Conservation (phyloP, 306 rosid genomes). For the Dalbergia oliveri region DNA sequence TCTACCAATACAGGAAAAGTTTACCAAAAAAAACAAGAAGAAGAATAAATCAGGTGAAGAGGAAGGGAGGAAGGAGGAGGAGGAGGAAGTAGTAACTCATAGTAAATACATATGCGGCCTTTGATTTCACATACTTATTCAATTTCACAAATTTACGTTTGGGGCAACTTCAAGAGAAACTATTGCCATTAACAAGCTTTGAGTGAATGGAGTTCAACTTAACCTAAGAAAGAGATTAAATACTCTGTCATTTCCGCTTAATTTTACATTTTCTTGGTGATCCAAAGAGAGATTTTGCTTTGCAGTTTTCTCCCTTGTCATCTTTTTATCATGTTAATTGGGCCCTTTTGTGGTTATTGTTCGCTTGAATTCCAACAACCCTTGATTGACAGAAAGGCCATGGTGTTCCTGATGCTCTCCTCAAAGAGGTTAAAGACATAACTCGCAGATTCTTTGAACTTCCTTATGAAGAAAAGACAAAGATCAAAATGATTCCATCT, state of each 20-base stretch:
- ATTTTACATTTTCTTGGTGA: slow-evolving; percentile 1
- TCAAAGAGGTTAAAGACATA: slow-evolving; percentile 64
- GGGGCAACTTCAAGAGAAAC: slow-evolving; percentile 11
- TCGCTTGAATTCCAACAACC: slow-evolving; percentile 2
- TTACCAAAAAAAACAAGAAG: too few relatives aligned
- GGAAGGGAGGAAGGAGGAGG: neutral
- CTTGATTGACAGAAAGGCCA: slow-evolving; percentile 77
- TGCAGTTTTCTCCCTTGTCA: slow-evolving; percentile 3
- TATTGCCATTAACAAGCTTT: neutral
- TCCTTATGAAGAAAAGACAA: slow-evolving; percentile 81
- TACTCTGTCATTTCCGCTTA: slow-evolving; percentile 4
- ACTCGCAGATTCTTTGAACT: slow-evolving; percentile 73
- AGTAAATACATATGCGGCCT: slow-evolving; percentile 1
- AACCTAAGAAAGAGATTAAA: slow-evolving; percentile 3
- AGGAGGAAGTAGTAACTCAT: neutral
- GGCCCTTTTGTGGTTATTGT: slow-evolving; percentile 7
- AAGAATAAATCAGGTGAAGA: too few relatives aligned
- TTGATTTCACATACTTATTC: neutral
- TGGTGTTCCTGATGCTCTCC: slow-evolving; percentile 71
- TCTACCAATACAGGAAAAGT: too few relatives aligned
- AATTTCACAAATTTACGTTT: neutral
- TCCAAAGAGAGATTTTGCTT: slow-evolving; percentile 22
- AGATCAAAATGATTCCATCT: slow-evolving; percentile 76
- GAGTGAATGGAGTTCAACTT: neutral
- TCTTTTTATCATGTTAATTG: neutral